Evolutionary conservation across 1,284 basidiomycete species (phyloP).

Genomic region (Moesziomyces sp.): DNA sequence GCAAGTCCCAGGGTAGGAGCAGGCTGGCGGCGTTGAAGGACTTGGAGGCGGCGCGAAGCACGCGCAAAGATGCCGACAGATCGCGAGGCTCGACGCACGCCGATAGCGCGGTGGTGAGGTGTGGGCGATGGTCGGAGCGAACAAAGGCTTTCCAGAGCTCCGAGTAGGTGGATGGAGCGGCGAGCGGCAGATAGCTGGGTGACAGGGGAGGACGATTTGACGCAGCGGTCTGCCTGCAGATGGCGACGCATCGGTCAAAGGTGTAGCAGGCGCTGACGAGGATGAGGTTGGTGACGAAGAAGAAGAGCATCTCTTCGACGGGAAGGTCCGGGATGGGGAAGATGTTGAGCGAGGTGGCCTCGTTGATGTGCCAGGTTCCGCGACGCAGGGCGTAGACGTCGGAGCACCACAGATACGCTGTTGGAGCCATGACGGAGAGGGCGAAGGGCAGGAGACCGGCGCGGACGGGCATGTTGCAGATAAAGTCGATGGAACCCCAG

Average conservation of each 20-base stretch:
- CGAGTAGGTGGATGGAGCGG: constrained; percentile 19
- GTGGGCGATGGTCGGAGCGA: constrained; percentile 12
- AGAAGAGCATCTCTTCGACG: constrained; percentile 64
- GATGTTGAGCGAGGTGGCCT: constrained; percentile 54
- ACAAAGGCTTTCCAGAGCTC: constrained; percentile 54
- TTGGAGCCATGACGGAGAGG: constrained; percentile 36
- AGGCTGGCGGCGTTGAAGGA: constrained; percentile 55
- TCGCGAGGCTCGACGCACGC: constrained; percentile 33
- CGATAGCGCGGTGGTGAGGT: constrained; percentile 5
- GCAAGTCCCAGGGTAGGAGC: constrained; percentile 61
- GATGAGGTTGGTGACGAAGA: constrained; percentile 63
- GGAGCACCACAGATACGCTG: constrained; percentile 51
- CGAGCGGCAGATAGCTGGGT: constrained; percentile 51
- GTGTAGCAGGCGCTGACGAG: constrained; percentile 61
- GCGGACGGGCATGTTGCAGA: constrained; percentile 32
- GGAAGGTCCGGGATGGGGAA: constrained; percentile 61
- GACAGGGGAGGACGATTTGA: constrained; percentile 30
- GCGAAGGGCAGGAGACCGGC: constrained; percentile 20
- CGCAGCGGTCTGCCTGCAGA: constrained; percentile 25
- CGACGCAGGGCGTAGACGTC: constrained; percentile 58
- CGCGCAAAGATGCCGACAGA: constrained; percentile 16
- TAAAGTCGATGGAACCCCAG: constrained; percentile 51
- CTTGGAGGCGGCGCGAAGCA: constrained; percentile 5
- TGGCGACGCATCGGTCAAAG: constrained; percentile 60
- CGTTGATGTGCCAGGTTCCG: constrained; percentile 63